phyloP scores from a whole-genome alignment of 495 filamentous ascomycete species.

The Lepidopterella palustris region DNA sequence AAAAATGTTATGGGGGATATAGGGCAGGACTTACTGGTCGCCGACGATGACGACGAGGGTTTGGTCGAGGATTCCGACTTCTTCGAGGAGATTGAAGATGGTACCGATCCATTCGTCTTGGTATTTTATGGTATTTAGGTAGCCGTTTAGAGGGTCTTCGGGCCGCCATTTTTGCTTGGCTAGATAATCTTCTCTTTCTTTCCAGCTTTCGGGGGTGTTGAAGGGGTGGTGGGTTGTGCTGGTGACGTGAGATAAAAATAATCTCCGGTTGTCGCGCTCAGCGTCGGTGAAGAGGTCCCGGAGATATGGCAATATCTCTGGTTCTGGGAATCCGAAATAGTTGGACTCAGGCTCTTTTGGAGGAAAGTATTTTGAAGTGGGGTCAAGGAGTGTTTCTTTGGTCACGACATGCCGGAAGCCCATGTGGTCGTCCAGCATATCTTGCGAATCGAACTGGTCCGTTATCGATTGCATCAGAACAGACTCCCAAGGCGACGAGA shows the following conservation, averaged over 20 bases:
- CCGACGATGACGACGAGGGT: slow-evolving; percentile 48
- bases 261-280: slow-evolving; percentile 39
- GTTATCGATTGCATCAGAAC: slow-evolving; percentile 46
- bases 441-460: slow-evolving; percentile 42
- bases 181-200: slow-evolving; percentile 35
- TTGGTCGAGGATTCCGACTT: slow-evolving; percentile 45
- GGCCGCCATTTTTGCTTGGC: slow-evolving; percentile 16
- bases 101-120: slow-evolving; percentile 44
- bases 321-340: slow-evolving; percentile 47
- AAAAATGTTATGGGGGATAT: background rate
- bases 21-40: slow-evolving; percentile 37
- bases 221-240: slow-evolving; percentile 46
- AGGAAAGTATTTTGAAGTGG: slow-evolving; percentile 31
- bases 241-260: slow-evolving; percentile 45
- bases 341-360: slow-evolving; percentile 37
- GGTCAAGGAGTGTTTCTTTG: slow-evolving; percentile 33
- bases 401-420: slow-evolving; percentile 39
- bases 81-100: slow-evolving; percentile 42
- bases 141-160: slow-evolving; percentile 38
- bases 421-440: slow-evolving; percentile 37
- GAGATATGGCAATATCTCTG: slow-evolving; percentile 40
- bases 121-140: slow-evolving; percentile 42
- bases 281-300: slow-evolving; percentile 40
- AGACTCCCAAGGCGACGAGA: slow-evolving; percentile 37
- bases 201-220: slow-evolving; percentile 37